Conservation (phyloP, 2,329 filamentous ascomycete genomes). For the Penicillium polonicum region DNA sequence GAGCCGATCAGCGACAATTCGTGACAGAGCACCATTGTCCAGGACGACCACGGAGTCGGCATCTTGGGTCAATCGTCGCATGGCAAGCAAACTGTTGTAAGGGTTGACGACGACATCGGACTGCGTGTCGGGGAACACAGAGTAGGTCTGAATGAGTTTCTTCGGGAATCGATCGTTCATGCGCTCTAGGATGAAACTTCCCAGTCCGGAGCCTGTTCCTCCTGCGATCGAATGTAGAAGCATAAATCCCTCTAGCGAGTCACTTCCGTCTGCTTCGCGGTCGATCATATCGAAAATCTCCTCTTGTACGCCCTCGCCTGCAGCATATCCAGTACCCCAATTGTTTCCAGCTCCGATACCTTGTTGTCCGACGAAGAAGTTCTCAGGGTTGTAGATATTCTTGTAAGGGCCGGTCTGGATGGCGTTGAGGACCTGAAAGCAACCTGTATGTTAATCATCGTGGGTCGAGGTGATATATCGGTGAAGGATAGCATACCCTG, state of each 20-base stretch:
- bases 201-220: slow-evolving; percentile 92
- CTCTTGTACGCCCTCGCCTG: slow-evolving; percentile 86
- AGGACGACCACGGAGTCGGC: slow-evolving; percentile 96
- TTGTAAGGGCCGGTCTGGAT: slow-evolving; percentile 94
- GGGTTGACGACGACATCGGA: slow-evolving; percentile 95
- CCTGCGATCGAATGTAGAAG: slow-evolving; percentile 96
- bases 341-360: slow-evolving; percentile 95
- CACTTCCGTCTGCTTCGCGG: slow-evolving; percentile 94
- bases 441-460: slow-evolving; percentile 9
- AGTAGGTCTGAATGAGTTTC: slow-evolving; percentile 98
- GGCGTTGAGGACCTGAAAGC: slow-evolving; percentile 71
- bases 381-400: slow-evolving; percentile 99
- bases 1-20: slow-evolving; percentile 89
- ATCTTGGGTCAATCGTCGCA: slow-evolving; percentile 89
- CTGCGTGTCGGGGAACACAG: slow-evolving; percentile 92
- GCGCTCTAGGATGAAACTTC: slow-evolving; percentile 89
- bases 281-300: slow-evolving; percentile 99
- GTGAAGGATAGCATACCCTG: slow-evolving; percentile 54
- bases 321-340: slow-evolving; percentile 95
- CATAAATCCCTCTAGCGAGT: slow-evolving; percentile 99
- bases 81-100: slow-evolving; percentile 92
- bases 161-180: slow-evolving; percentile 98
- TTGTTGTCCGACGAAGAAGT: slow-evolving; percentile 95
- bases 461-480: not conserved
- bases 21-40: slow-evolving; percentile 89